Evolutionary conservation across 1,139 yeast species (phyloP).

Genomic region (Kurtzmaniella quercitrusa): DNA sequence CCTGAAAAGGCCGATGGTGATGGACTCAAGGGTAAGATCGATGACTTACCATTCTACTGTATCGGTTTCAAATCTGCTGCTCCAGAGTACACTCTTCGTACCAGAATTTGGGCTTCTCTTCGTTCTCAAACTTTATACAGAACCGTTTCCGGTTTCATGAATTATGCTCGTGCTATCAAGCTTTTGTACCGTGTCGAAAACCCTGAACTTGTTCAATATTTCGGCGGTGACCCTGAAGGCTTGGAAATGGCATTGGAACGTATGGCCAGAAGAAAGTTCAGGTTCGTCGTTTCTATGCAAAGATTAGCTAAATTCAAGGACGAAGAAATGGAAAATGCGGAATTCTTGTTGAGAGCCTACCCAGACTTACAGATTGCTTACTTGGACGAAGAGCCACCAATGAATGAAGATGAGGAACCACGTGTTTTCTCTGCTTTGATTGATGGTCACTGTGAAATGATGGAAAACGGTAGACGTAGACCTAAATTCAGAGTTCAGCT

Average conservation of each 20-base stretch:
- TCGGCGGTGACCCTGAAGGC: constrained; percentile 96
- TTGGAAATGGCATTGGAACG: constrained; percentile 95
- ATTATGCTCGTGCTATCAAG: constrained; percentile 96
- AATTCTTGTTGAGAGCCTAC: constrained; percentile 95
- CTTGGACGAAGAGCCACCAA: constrained; percentile 89
- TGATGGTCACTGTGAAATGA: constrained; percentile 97
- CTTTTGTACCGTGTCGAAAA: constrained; percentile 96
- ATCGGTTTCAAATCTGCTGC: constrained; percentile 99
- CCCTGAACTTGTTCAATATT: constrained; percentile 97
- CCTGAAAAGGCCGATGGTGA: constrained; percentile 61
- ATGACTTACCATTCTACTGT: constrained; percentile 97
- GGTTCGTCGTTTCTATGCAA: constrained; percentile 97
- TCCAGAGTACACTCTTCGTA: constrained; percentile 96
- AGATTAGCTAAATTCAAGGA: constrained; percentile 95
- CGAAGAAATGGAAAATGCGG: constrained; percentile 97
- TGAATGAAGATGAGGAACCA: constrained; percentile 95
- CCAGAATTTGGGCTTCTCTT: constrained; percentile 98
- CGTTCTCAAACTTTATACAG: constrained; percentile 98
- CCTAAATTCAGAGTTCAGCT: constrained; percentile 97
- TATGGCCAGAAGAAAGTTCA: constrained; percentile 99
- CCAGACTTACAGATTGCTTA: constrained; percentile 98
- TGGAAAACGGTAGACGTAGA: constrained; percentile 98
- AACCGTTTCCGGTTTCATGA: constrained; percentile 99
- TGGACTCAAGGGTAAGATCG: constrained; percentile 84
- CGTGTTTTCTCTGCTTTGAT: constrained; percentile 93